Conservation (phyloP, 140 eudicot genomes). For the Bidens hawaiensis region DNA sequence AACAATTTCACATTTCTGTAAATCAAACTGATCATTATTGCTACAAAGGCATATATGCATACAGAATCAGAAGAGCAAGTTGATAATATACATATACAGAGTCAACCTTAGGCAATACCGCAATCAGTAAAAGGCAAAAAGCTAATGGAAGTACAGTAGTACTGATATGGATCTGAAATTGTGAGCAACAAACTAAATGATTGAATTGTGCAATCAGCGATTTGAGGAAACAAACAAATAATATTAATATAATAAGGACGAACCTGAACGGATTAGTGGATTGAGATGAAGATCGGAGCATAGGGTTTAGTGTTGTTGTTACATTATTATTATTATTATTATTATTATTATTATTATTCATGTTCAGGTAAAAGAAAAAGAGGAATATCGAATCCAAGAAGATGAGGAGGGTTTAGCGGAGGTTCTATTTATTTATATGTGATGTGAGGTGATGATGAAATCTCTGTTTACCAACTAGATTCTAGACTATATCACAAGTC, state of each 20-base stretch:
- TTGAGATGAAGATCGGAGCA: constrained; percentile 4
- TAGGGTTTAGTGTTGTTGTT: constrained; percentile 16
- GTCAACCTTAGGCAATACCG: too few species aligned
- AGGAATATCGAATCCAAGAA: not conserved
- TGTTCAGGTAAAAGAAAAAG: not conserved
- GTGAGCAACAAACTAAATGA: not conserved
- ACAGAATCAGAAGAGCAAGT: too few species aligned
- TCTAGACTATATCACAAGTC: constrained; percentile 1
- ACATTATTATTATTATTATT: too few species aligned
- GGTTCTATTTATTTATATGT: constrained; percentile 23
- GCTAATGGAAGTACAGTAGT: too few species aligned
- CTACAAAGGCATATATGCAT: too few species aligned
- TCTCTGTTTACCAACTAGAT: constrained; percentile 10
- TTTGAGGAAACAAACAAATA: not conserved
- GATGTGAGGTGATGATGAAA: too few species aligned
- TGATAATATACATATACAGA: too few species aligned
- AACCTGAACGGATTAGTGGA: constrained; percentile 20
- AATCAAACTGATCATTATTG: too few species aligned
- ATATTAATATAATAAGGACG: not conserved
- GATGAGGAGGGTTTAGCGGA: constrained; percentile 25
- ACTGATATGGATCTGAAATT: not conserved
- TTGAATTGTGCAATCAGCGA: not conserved
- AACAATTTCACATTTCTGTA: too few species aligned
- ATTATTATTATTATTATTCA: too few species aligned
- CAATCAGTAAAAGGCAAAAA: too few species aligned